Conservation (phyloP, 352 stramenopile species). For the Phytopythium chamaehyphon region DNA sequence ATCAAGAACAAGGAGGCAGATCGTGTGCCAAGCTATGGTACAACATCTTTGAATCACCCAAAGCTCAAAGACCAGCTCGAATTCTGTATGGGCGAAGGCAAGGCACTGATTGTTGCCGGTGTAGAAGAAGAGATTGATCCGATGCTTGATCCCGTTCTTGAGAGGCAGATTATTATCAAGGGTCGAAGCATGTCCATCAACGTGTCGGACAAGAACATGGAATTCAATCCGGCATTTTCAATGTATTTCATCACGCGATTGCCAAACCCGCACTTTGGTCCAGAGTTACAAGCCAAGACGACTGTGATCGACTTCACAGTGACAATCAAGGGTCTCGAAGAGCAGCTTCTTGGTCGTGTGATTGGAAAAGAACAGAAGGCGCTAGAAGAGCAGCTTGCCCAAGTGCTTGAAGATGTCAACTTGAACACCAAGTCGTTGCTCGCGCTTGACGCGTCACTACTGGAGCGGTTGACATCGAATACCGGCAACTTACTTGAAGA, state of each 20-base stretch:
- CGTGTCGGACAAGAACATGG: slow-evolving; percentile 98
- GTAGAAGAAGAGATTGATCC: slow-evolving; percentile 99
- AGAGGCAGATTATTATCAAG: slow-evolving; percentile 96
- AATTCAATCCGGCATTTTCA: slow-evolving; percentile 96
- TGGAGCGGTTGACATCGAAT: slow-evolving; percentile 96
- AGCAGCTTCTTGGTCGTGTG: slow-evolving; percentile 96
- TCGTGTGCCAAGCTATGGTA: slow-evolving; percentile 94
- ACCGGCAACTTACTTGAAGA: slow-evolving; percentile 98
- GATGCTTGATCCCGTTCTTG: slow-evolving; percentile 97
- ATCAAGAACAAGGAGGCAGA: slow-evolving; percentile 95
- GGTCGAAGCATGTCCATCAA: slow-evolving; percentile 97
- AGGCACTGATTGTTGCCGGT: slow-evolving; percentile 91
- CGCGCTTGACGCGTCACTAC: slow-evolving; percentile 93
- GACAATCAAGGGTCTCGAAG: slow-evolving; percentile 95
- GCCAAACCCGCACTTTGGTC: slow-evolving; percentile 97
- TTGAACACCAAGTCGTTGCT: slow-evolving; percentile 97
- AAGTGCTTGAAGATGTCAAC: slow-evolving; percentile 98
- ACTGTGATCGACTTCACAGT: slow-evolving; percentile 99
- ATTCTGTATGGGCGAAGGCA: slow-evolving; percentile 97
- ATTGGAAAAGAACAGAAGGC: slow-evolving; percentile 98
- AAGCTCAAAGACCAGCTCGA: slow-evolving; percentile 98
- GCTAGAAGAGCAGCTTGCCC: slow-evolving; percentile 97
- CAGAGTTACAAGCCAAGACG: slow-evolving; percentile 97
- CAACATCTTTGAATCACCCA: slow-evolving; percentile 93
- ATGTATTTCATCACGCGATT: slow-evolving; percentile 99